Percentiles rank a stretch among this genome's conserved stretches.
These are phyloP conservation scores for Cornus florida DNA, from an alignment of 148 eudicot genomes.

Conservation along the genomic window DNA sequence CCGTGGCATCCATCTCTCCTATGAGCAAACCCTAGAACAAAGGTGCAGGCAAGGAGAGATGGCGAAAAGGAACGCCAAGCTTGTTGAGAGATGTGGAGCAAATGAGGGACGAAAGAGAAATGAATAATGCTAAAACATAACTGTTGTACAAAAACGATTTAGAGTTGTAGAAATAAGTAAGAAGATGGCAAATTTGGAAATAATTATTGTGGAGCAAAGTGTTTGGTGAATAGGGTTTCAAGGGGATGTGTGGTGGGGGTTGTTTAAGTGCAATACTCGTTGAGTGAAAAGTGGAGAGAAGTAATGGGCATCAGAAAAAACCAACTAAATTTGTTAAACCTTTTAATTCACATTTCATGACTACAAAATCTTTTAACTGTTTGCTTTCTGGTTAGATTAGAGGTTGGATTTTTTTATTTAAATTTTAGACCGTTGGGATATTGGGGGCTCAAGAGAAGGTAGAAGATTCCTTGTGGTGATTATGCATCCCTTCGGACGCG, in stretches of 20 bases:
- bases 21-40: background rate
- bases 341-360: no score
- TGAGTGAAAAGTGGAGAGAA: background rate
- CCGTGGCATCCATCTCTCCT: conserved; percentile 45
- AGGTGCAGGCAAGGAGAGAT: no score
- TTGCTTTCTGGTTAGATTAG: no score
- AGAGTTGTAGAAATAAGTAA: background rate
- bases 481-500: no score
- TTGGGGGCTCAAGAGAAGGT: no score
- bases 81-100: background rate
- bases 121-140: no score
- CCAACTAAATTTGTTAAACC: no score
- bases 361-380: no score
- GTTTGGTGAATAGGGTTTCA: background rate
- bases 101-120: background rate
- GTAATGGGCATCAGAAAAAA: background rate
- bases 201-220: no score
- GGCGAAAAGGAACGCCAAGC: background rate
- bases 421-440: no score
- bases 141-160: background rate
- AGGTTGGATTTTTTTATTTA: no score
- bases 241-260: background rate
- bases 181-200: background rate
- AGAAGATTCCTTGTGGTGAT: no score
- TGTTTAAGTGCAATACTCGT: background rate